Conservation (phyloP, 2,329 filamentous ascomycete species). For the Nothophoma quercina region DNA sequence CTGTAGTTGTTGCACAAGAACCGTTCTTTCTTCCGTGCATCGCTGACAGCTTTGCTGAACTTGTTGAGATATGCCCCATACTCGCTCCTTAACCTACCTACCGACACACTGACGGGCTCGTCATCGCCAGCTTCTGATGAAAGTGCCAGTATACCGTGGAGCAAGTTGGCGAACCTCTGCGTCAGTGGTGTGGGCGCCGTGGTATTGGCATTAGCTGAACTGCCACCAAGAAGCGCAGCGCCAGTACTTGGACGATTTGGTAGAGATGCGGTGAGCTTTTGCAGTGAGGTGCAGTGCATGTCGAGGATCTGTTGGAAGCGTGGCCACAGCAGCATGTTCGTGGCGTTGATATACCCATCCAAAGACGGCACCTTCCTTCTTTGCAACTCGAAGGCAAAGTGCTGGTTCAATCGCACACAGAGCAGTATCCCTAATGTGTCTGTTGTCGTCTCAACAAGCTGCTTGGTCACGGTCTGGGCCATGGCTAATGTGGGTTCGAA, state of each 20-base stretch:
- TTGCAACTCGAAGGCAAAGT: constrained; percentile 92
- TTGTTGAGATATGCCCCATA: constrained; percentile 84
- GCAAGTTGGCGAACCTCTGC: constrained; percentile 92
- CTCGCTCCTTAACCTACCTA: constrained; percentile 79
- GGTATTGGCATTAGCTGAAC: constrained; percentile 61
- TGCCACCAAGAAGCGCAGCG: constrained; percentile 47
- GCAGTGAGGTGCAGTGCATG: constrained; percentile 86
- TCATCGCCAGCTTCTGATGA: constrained; percentile 93
- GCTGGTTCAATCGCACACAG: constrained; percentile 93
- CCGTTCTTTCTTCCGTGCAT: constrained; percentile 80
- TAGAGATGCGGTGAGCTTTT: constrained; percentile 60
- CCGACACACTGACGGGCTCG: constrained; percentile 84
- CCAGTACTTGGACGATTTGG: constrained; percentile 45
- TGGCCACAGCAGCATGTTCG: constrained; percentile 96
- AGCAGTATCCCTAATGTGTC: constrained; percentile 88
- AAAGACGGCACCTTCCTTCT: constrained; percentile 87
- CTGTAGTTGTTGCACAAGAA: constrained; percentile 98
- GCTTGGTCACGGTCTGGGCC: constrained; percentile 77
- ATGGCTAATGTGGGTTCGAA: constrained; percentile 91
- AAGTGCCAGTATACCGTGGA: constrained; percentile 82
- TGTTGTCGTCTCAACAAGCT: constrained; percentile 76
- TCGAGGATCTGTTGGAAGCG: constrained; percentile 95
- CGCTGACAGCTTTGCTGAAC: constrained; percentile 76
- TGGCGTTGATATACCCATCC: constrained; percentile 92
- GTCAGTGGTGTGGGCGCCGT: constrained; percentile 90